These are phyloP conservation scores for Pichia sp. DNA, from an alignment of 1,139 yeast species.

Conservation along the genomic window DNA sequence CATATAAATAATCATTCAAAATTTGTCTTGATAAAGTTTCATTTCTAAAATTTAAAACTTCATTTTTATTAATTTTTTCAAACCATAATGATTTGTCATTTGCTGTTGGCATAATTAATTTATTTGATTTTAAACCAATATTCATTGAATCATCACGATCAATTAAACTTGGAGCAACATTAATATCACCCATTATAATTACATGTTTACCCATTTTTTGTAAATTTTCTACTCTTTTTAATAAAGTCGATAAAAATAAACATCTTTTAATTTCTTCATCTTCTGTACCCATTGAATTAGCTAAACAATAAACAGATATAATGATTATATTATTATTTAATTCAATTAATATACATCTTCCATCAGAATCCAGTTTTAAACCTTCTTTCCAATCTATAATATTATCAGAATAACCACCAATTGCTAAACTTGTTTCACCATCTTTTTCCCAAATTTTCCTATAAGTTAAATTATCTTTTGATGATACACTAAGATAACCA, in stretches of 20 bases:
- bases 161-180: conserved; percentile 69
- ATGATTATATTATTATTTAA: conserved; percentile 56
- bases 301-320: conserved; percentile 86
- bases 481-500: conserved; percentile 43
- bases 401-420: conserved; percentile 68
- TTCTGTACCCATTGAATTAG: conserved; percentile 67
- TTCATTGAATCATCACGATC: conserved; percentile 74
- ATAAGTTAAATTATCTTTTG: conserved; percentile 20
- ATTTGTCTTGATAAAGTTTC: conserved; percentile 22
- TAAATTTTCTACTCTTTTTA: conserved; percentile 55
- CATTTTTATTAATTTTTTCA: conserved; percentile 20
- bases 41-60: conserved; percentile 27
- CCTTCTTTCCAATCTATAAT: conserved; percentile 35
- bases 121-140: conserved; percentile 32
- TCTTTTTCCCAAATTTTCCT: conserved; percentile 15
- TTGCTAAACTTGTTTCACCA: conserved; percentile 24
- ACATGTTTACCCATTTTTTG: conserved; percentile 54
- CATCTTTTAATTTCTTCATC: conserved; percentile 63
- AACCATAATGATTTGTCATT: conserved; percentile 4
- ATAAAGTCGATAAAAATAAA: conserved; percentile 50
- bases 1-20: conserved; percentile 22
- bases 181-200: conserved; percentile 81
- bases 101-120: conserved; percentile 2
- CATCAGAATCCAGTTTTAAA: conserved; percentile 66
- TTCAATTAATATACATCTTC: conserved; percentile 74